Percentiles rank a stretch among this genome's conserved stretches.
These are phyloP conservation scores for Fomitopsis betulina DNA, from an alignment of 1,284 basidiomycete genomes.

Conservation along the genomic window DNA sequence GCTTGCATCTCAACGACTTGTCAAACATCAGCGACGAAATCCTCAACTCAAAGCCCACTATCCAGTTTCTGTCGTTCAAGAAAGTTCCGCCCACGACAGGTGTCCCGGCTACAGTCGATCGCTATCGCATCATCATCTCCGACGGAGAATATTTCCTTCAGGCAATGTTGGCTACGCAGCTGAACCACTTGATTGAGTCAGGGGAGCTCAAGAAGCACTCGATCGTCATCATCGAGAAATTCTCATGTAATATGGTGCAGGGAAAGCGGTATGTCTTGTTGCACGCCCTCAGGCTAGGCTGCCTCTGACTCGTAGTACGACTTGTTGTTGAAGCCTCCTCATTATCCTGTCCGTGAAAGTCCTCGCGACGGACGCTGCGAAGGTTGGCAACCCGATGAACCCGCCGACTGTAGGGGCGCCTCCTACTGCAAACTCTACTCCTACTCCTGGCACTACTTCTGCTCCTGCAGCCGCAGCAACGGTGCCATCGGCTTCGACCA, in stretches of 20 bases:
- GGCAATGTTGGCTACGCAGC: conserved; percentile 93
- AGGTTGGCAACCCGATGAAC: conserved; percentile 69
- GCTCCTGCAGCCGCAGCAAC: conserved; percentile 22
- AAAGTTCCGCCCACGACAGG: conserved; percentile 52
- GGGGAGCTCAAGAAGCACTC: conserved; percentile 70
- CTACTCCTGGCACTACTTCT: conserved; percentile 21
- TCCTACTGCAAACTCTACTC: conserved; percentile 20
- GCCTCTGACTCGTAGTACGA: neutral
- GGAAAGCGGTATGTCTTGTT: conserved; percentile 65
- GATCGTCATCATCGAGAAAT: conserved; percentile 71
- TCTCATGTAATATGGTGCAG: conserved; percentile 84
- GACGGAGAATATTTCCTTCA: conserved; percentile 85
- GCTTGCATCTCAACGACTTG: conserved; percentile 43
- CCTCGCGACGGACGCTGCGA: conserved; percentile 48
- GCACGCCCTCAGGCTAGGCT: neutral
- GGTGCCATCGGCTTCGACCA: conserved; percentile 8
- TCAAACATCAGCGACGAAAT: conserved; percentile 45
- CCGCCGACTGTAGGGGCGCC: conserved; percentile 21
- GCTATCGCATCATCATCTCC: conserved; percentile 72
- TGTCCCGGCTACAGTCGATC: conserved; percentile 38
- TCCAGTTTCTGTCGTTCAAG: conserved; percentile 84
- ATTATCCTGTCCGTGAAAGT: conserved; percentile 79
- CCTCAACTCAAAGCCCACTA: conserved; percentile 53
- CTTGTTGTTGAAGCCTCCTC: conserved; percentile 61
- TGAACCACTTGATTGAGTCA: conserved; percentile 74